Conservation (phyloP, 768 basidiomycete species). For the Podaxis sp. region DNA sequence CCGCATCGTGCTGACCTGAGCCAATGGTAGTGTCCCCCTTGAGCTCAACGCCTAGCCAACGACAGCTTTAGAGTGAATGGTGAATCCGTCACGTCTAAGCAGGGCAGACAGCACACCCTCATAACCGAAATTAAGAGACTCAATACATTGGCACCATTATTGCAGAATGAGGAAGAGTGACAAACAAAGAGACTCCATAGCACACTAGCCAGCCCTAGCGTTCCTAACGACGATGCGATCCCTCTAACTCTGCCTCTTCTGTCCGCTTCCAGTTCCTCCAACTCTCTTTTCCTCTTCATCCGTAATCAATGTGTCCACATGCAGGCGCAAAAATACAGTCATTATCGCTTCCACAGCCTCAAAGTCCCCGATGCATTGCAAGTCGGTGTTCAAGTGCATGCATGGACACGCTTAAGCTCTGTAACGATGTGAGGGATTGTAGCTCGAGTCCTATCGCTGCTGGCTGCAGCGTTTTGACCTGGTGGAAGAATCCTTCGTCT, state of each 20-base stretch:
- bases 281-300: slow-evolving; percentile 56
- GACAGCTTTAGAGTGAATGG: slow-evolving; percentile 86
- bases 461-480: slow-evolving; percentile 84
- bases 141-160: slow-evolving; percentile 40
- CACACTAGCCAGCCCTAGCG: slow-evolving; percentile 74
- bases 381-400: slow-evolving; percentile 73
- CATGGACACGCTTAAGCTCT: slow-evolving; percentile 68
- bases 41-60: slow-evolving; percentile 91
- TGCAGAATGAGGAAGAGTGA: not conserved
- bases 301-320: slow-evolving; percentile 76
- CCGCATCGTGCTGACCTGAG: slow-evolving; percentile 46
- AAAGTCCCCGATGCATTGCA: slow-evolving; percentile 81
- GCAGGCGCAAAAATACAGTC: slow-evolving; percentile 79
- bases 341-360: slow-evolving; percentile 92
- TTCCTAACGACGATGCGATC: slow-evolving; percentile 72
- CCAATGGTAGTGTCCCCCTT: slow-evolving; percentile 95
- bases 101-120: slow-evolving; percentile 1
- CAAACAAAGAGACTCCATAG: not conserved
- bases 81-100: slow-evolving; percentile 79
- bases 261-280: slow-evolving; percentile 63
- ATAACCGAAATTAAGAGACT: slow-evolving; percentile 9
- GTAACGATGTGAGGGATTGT: slow-evolving; percentile 68
- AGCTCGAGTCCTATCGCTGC: slow-evolving; percentile 93
- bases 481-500: slow-evolving; percentile 85
- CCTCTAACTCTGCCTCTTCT: slow-evolving; percentile 75